Conservation (phyloP, 192 early-diverging fungal genomes). For the Backusella luteola region DNA sequence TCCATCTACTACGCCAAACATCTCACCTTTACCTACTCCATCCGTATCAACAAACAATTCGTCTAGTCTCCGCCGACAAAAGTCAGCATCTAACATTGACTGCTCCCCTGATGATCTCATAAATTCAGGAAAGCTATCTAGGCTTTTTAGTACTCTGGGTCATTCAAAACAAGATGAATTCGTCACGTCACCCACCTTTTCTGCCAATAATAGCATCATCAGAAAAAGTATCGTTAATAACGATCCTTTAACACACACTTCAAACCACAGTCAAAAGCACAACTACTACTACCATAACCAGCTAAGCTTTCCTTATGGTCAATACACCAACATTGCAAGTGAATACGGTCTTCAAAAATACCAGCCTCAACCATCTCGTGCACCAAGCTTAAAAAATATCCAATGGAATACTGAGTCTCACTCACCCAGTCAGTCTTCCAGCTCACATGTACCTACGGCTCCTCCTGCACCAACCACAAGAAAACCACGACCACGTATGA, state of each 20-base stretch:
- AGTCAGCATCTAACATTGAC: not conserved
- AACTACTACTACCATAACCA: constrained; percentile 1
- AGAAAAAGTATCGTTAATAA: not conserved
- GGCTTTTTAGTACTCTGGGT: constrained; percentile 1
- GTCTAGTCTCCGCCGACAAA: not conserved
- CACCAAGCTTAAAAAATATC: constrained; percentile 7
- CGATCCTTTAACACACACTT: not conserved
- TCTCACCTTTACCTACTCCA: constrained; percentile 8
- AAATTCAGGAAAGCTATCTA: not conserved
- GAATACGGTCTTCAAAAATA: constrained; percentile 7
- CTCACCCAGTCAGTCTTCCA: not conserved
- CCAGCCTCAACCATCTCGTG: not conserved
- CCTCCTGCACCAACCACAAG: not conserved
- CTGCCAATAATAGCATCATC: not conserved
- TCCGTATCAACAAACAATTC: constrained; percentile 8
- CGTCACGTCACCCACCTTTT: not conserved
- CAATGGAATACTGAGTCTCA: constrained; percentile 10
- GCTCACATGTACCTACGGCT: not conserved
- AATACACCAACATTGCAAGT: not conserved
- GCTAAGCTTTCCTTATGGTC: constrained; percentile 1
- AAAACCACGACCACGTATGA: constrained; percentile 5
- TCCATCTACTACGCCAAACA: not conserved
- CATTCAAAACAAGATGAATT: constrained; percentile 1
- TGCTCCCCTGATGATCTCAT: not conserved
- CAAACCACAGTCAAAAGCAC: not conserved